These are phyloP conservation scores for Tremellales sp. DNA, from an alignment of 1,284 basidiomycete genomes.

Conservation along the genomic window DNA sequence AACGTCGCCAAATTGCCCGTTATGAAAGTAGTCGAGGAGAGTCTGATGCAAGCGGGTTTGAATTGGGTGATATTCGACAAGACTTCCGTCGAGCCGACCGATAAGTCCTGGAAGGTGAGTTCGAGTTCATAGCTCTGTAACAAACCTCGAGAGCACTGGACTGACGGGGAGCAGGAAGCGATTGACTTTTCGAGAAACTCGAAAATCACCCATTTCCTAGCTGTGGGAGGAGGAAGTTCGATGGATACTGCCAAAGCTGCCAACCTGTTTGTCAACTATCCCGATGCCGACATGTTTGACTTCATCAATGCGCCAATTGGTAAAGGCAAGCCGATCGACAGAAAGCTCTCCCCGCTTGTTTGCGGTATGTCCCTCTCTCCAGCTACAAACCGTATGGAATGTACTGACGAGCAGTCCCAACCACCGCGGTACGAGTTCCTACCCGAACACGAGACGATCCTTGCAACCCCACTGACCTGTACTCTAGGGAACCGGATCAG, in stretches of 20 bases:
- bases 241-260: constrained; percentile 94
- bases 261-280: constrained; percentile 75
- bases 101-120: constrained; percentile 55
- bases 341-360: constrained; percentile 76
- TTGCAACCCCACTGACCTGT: background rate
- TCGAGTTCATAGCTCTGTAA: background rate
- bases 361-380: constrained; percentile 55
- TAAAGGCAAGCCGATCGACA: constrained; percentile 77
- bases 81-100: constrained; percentile 86
- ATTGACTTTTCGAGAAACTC: constrained; percentile 81
- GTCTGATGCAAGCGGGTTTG: constrained; percentile 35
- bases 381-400: background rate
- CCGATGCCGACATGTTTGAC: constrained; percentile 85
- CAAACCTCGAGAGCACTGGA: background rate
- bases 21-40: constrained; percentile 61
- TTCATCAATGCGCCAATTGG: constrained; percentile 97
- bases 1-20: constrained; percentile 76
- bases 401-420: constrained; percentile 61
- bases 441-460: background rate
- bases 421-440: constrained; percentile 64
- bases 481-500: constrained; percentile 72
- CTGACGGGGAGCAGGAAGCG: constrained; percentile 66
- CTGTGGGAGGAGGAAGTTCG: constrained; percentile 90
- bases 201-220: constrained; percentile 89
- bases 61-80: constrained; percentile 79